Evolutionary conservation across 1,284 basidiomycete species (phyloP), one percentile per base, ranked within the genome.

Genomic region (Pseudozyma pruni): DNA sequence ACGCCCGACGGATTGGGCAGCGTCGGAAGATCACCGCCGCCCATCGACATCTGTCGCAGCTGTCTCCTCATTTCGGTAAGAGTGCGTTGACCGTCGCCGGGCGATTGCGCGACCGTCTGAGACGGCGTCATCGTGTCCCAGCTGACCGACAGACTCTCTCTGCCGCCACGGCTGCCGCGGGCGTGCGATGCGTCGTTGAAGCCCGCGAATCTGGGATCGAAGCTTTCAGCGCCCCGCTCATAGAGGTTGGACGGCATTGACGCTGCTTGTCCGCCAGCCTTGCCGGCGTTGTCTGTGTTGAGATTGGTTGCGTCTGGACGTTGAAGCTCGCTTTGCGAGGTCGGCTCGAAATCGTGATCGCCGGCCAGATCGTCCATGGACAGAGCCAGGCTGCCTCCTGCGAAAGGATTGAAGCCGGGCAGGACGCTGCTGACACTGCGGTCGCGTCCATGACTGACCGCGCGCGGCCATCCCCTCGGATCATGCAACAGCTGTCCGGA

Each of bases 321-420:
- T 10, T 34, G 50, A 11, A 19, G 8, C 19, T 23, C 34, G 16
- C 20, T 13, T n/a, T 23, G 49, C 33, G 48, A 57, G 5, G 41
- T 37, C 20, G 67, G 48, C 11, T 71, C 58, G 11, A 54, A 47
- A 22, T 58, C 66, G 10, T 56, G 42, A 10, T 76, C 75, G 23
- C 47, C 54, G 9, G 59, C 64, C 3, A 79, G 63, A 27, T 79
- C 76, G 45, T 79, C 76, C 37, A 72, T 53, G 6, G 69, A 66
- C 33, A 79, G 39, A n/a, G 73, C 74, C 11, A 72, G 56, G 31
- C 64, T 61, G 39, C 76, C 70, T 19, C 70, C 60, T 14, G 61
- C 59, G 37, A 74, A 72, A 3, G 62, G 52, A 19, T 56, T 54
- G 46, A 66, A 74, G 39, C 53, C 51, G 11, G 58, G 54, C 13